phyloP scores from a whole-genome alignment of 2,329 filamentous ascomycete species.

The Beauveria scarabaeidicola region DNA sequence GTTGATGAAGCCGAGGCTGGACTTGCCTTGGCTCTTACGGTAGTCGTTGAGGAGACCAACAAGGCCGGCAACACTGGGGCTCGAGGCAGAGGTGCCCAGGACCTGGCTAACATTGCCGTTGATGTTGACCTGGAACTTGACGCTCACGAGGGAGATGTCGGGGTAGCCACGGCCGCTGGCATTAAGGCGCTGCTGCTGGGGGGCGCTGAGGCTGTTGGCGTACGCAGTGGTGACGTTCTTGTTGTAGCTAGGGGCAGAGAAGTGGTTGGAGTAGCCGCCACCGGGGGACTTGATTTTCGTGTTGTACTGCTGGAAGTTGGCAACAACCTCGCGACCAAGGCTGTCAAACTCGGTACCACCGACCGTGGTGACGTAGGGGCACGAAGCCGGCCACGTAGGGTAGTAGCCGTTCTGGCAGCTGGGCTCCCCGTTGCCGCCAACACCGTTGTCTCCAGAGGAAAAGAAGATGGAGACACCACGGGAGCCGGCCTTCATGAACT shows the following conservation, averaged over 20 bases:
- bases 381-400: conserved; percentile 32
- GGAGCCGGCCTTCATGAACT: conserved; percentile 50
- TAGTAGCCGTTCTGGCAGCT: conserved; percentile 18
- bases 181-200: background rate
- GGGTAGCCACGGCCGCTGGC: conserved; percentile 7
- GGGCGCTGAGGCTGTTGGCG: background rate
- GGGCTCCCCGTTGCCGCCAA: conserved; percentile 17
- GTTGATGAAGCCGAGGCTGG: conserved; percentile 11
- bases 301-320: conserved; percentile 6
- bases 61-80: conserved; percentile 2
- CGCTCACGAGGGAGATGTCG: conserved; percentile 7
- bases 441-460: conserved; percentile 23
- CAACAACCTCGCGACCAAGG: conserved; percentile 1
- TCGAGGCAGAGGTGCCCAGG: conserved; percentile 8
- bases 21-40: conserved; percentile 5
- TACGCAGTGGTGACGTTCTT: conserved; percentile 1
- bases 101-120: background rate
- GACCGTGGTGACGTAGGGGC: conserved; percentile 40
- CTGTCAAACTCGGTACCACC: conserved; percentile 33
- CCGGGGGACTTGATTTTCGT: background rate
- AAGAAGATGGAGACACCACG: conserved; percentile 40
- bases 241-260: conserved; percentile 4
- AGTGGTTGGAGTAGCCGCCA: conserved; percentile 11
- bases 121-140: conserved; percentile 1
- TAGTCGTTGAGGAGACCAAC: conserved; percentile 11